phyloP scores from a whole-genome alignment of 768 basidiomycete species.

The Austroboletus eburneus region DNA sequence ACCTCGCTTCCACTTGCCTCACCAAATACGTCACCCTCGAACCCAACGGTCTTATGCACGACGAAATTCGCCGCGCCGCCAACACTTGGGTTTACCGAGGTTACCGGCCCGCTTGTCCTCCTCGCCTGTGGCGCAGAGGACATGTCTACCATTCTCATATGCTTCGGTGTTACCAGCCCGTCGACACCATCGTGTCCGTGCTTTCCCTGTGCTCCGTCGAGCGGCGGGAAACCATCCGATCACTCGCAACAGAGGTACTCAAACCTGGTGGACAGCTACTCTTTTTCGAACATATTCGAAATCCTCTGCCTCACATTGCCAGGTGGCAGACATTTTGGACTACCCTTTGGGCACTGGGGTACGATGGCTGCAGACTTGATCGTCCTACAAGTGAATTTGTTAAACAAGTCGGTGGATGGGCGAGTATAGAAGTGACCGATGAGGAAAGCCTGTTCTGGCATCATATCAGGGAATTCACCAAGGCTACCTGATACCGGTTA shows the following conservation, averaged over 20 bases:
- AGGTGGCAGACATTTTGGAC: conserved; percentile 77
- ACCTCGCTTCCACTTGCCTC: conserved; percentile 52
- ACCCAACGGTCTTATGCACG: conserved; percentile 65
- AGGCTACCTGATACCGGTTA: conserved; percentile 29
- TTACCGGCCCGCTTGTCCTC: conserved; percentile 50
- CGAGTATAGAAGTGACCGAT: conserved; percentile 42
- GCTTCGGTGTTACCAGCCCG: conserved; percentile 33
- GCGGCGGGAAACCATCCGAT: conserved; percentile 44
- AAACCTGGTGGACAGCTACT: conserved; percentile 62
- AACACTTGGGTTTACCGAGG: conserved; percentile 49
- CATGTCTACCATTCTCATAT: conserved; percentile 41
- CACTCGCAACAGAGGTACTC: conserved; percentile 49
- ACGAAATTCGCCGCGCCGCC: conserved; percentile 48
- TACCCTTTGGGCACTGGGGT: conserved; percentile 56
- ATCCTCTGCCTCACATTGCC: conserved; percentile 46
- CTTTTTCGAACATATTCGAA: conserved; percentile 69
- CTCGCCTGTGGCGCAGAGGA: conserved; percentile 65
- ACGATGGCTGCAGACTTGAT: conserved; percentile 65
- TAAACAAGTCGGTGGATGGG: conserved; percentile 46
- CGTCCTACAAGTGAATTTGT: conserved; percentile 50
- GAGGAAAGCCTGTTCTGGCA: conserved; percentile 63
- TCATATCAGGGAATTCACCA: conserved; percentile 52
- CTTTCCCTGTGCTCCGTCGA: conserved; percentile 61
- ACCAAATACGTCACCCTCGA: conserved; percentile 69
- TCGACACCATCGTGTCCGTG: conserved; percentile 63